Conservation (phyloP, 2,329 filamentous ascomycete species). For the Ophiosphaerella herpotricha region DNA sequence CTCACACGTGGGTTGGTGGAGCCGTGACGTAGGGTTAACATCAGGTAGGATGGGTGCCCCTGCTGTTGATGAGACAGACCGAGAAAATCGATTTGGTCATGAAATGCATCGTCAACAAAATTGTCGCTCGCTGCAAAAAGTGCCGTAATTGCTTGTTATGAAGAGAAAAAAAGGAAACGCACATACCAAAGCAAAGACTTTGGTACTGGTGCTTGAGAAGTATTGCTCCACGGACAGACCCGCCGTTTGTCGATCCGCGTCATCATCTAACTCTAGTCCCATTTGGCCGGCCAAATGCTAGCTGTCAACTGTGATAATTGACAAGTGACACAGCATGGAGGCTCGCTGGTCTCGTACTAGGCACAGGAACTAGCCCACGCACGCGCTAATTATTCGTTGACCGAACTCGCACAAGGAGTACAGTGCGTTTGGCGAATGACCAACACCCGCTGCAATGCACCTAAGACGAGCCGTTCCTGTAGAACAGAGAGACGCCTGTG, state of each 20-base stretch:
- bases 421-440: neutral
- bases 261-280: neutral
- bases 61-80: too few species aligned
- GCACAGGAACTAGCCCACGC: neutral
- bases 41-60: too few species aligned
- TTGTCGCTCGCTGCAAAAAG: neutral
- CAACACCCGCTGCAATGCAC: slow-evolving; percentile 1
- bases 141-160: too few species aligned
- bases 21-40: too few species aligned
- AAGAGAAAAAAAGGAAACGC: neutral
- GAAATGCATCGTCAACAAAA: neutral
- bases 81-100: too few species aligned
- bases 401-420: neutral
- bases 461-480: slow-evolving; percentile 1
- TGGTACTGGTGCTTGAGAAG: neutral
- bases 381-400: neutral
- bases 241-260: slow-evolving; percentile 1
- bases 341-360: neutral
- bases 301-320: neutral
- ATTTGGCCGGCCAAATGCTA: neutral
- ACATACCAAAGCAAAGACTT: too few species aligned
- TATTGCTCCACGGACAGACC: neutral
- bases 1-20: too few species aligned
- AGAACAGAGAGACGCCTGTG: neutral
- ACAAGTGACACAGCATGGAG: neutral